Base-by-base conservation (phyloP, 768 basidiomycete species). In the Lactifluus pinguis region DNA sequence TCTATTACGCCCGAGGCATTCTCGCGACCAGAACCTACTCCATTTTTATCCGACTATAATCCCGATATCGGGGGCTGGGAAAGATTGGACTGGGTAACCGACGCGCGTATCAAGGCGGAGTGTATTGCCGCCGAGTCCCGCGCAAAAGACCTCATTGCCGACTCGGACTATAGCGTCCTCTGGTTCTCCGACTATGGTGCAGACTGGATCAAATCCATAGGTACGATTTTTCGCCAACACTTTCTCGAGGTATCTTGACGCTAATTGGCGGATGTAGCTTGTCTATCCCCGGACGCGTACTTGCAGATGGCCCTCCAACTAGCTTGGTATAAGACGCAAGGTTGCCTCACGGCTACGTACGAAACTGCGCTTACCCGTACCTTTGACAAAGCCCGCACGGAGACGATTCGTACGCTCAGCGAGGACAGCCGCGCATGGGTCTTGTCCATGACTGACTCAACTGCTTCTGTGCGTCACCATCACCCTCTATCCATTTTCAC, bases 241-340 rank as follows among this genome's bases (percentile, higher is more conserved):
- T 25, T n/a, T 13, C 11, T 44, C 36, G 32, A 19, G 30, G 38
- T 59, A 49, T 36, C 7, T 55, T 50, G 11, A 54, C 49, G 10
- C 29, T 21, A n/a, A 45, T 48, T 34, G 34, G 15, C 1, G 17
- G n/a, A 17, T 44, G 25, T 55, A 86, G 84, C 77, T 49, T 76
- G 77, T 44, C 71, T 80, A 19, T 75, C 81, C 4, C 84, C 94
- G 0, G 95, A 98, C 69, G 89, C 89, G 1, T 97, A 83, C 73
- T 80, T 95, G 52, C 95, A 98, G 70, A 88, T 95, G 81, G 89
- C 84, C 0, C 77, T 97, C 19, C 95, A 98, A 69, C 80, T 97
- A 10, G 94, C 93, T 4, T 97, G 89, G 86, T 91, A 88, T 75
- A 82, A 81, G 69, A 83, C 84, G 21, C 87, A 85, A 49, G 84